Conservation (phyloP, 139 green algal genomes). For the Chlamydomonas incerta region DNA sequence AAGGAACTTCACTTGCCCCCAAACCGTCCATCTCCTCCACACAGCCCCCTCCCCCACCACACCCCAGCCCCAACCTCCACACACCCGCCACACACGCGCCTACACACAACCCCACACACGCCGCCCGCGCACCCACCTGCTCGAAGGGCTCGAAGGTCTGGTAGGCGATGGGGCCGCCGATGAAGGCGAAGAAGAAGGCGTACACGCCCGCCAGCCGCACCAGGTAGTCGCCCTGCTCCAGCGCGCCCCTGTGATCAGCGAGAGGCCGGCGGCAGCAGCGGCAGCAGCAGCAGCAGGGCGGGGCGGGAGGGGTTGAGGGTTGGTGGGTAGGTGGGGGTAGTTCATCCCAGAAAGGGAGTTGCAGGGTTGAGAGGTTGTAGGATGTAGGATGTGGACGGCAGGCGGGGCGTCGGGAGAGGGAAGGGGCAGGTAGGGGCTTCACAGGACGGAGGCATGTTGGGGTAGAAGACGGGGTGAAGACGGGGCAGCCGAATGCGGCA, state of each 20-base stretch:
- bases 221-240: constrained; percentile 69
- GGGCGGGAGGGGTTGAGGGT: neutral
- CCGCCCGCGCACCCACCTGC: constrained; percentile 56
- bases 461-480: too few species aligned
- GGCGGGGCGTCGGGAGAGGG: too few species aligned
- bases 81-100: neutral
- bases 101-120: neutral
- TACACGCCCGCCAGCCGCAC: constrained; percentile 72
- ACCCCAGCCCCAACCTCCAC: too few species aligned
- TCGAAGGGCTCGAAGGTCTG: constrained; percentile 85
- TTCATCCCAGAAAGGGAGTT: neutral
- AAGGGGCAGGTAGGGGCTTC: too few species aligned
- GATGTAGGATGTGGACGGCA: too few species aligned
- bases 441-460: too few species aligned
- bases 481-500: too few species aligned
- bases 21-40: too few species aligned
- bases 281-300: neutral
- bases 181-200: constrained; percentile 68
- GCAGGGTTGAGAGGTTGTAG: too few species aligned
- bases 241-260: constrained; percentile 60
- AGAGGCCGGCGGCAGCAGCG: neutral
- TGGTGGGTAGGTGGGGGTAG: neutral
- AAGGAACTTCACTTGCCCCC: too few species aligned
- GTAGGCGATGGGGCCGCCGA: constrained; percentile 82
- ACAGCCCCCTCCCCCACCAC: too few species aligned